These are phyloP conservation scores for Rhynchosporium agropyri DNA, from an alignment of 2,329 filamentous ascomycete species.

Conservation along the genomic window DNA sequence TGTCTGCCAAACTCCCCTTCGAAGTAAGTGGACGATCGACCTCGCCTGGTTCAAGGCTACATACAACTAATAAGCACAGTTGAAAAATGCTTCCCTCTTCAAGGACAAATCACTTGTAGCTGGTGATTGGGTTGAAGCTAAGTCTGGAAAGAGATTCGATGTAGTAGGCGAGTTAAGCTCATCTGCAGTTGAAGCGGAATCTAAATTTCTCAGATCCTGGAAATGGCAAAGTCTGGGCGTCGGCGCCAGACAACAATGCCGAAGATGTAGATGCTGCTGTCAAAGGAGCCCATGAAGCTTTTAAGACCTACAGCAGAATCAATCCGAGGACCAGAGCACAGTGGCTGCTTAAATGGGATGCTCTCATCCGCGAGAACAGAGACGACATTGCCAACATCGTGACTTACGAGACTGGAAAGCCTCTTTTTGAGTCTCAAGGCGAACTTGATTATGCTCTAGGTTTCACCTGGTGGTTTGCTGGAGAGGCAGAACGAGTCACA, in stretches of 20 bases:
- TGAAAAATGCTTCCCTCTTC: slow-evolving; percentile 57
- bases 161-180: slow-evolving; percentile 49
- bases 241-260: slow-evolving; percentile 47
- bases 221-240: slow-evolving; percentile 47
- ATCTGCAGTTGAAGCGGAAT: neutral
- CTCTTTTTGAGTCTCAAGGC: slow-evolving; percentile 53
- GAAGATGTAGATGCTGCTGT: slow-evolving; percentile 66
- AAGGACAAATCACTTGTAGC: slow-evolving; percentile 55
- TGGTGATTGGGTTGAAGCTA: slow-evolving; percentile 58
- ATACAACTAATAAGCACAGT: slow-evolving; percentile 41
- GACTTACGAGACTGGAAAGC: slow-evolving; percentile 61
- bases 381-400: slow-evolving; percentile 66
- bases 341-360: slow-evolving; percentile 66
- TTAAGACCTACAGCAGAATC: slow-evolving; percentile 59
- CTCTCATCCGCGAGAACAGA: slow-evolving; percentile 61
- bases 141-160: slow-evolving; percentile 60
- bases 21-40: slow-evolving; percentile 12
- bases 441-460: slow-evolving; percentile 57
- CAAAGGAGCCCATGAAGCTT: slow-evolving; percentile 60
- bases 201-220: slow-evolving; percentile 48
- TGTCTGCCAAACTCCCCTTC: slow-evolving; percentile 23
- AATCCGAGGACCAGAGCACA: slow-evolving; percentile 64
- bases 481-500: slow-evolving; percentile 63
- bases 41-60: neutral
- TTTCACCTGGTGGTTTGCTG: slow-evolving; percentile 59